Conservation (phyloP, 2,329 filamentous ascomycete genomes). For the Verticillium longisporum region DNA sequence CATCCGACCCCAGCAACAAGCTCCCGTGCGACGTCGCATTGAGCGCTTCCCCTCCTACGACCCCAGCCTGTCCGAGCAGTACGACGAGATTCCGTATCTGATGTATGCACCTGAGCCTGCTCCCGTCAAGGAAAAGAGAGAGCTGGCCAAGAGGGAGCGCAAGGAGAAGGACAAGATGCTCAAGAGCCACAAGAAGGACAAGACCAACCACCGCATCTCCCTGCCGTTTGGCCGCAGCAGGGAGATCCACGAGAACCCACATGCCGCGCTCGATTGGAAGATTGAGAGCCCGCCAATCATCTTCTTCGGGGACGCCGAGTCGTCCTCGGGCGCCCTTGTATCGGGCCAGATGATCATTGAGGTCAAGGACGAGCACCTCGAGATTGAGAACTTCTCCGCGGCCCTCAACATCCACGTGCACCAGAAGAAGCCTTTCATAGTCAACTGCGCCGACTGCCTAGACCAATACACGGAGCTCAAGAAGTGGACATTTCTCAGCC, state of each 20-base stretch:
- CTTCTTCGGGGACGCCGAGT: conserved; percentile 68
- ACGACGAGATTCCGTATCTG: conserved; percentile 11
- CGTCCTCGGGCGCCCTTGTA: conserved; percentile 77
- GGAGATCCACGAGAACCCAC: conserved; percentile 29
- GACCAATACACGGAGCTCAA: conserved; percentile 67
- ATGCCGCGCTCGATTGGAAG: conserved; percentile 42
- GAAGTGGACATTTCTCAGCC: conserved; percentile 65
- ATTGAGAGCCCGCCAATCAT: conserved; percentile 86
- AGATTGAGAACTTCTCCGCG: conserved; percentile 62
- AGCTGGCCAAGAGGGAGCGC: background rate
- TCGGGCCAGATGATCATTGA: conserved; percentile 75
- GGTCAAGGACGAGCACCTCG: conserved; percentile 57
- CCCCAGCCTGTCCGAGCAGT: conserved; percentile 7
- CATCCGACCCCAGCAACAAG: conserved; percentile 16
- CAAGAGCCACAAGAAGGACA: conserved; percentile 26
- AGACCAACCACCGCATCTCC: conserved; percentile 25
- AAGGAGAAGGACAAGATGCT: conserved; percentile 2
- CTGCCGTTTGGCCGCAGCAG: conserved; percentile 30
- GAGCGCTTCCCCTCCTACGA: background rate
- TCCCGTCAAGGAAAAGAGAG: conserved; percentile 4
- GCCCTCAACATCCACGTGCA: conserved; percentile 62
- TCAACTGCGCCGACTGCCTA: conserved; percentile 72
- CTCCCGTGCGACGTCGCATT: conserved; percentile 1
- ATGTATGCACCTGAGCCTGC: conserved; percentile 9
- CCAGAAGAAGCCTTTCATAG: conserved; percentile 75